Evolutionary conservation across 2,329 filamentous ascomycete genomes (phyloP).

Genomic region (Pseudogymnoascus sp.): DNA sequence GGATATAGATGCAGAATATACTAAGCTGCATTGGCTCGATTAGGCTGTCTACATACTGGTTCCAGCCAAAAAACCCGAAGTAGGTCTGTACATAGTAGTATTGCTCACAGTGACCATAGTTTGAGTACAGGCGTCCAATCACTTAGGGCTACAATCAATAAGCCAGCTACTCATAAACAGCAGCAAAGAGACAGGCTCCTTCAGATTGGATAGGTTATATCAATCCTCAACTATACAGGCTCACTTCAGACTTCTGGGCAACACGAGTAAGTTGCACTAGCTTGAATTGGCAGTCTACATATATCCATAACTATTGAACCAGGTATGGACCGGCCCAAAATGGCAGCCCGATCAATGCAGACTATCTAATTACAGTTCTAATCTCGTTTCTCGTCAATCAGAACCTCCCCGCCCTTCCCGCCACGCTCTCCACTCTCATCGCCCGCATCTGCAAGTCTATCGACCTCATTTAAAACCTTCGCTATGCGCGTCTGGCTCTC

Average conservation of each 20-base stretch:
- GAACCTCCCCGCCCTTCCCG: neutral
- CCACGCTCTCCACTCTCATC: neutral
- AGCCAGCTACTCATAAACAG: neutral
- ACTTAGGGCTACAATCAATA: neutral
- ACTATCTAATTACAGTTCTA: neutral
- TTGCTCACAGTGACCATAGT: neutral
- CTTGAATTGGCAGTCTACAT: neutral
- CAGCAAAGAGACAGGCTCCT: neutral
- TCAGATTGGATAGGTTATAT: neutral
- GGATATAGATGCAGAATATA: neutral
- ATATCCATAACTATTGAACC: neutral
- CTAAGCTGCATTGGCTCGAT: neutral
- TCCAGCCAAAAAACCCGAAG: neutral
- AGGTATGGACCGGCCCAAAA: neutral
- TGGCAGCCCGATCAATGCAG: neutral
- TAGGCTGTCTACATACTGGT: neutral
- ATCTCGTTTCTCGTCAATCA: neutral
- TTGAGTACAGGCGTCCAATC: neutral
- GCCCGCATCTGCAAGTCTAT: neutral
- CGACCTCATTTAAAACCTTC: slow-evolving; percentile 13
- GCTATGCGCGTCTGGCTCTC: slow-evolving; percentile 9
- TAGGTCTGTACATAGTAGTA: neutral
- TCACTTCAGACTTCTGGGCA: neutral
- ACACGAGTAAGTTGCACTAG: neutral
- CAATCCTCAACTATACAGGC: neutral